A percentile compares a stretch with the other conserved stretches of the same genome.
Conservation (phyloP, 805 yeast species). For the Barnettozyma californica region DNA sequence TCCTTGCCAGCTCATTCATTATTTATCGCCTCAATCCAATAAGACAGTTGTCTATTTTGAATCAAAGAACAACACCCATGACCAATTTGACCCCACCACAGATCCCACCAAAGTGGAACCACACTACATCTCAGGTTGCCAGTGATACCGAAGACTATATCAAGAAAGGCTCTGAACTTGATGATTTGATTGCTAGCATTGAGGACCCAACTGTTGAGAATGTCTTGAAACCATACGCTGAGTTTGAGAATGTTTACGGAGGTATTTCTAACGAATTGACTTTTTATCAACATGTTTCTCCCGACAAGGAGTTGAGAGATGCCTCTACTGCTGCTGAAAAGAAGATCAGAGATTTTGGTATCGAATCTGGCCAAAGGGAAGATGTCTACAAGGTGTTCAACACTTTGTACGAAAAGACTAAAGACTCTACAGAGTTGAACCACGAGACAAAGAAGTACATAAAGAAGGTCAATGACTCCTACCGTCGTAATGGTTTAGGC, state of each 20-base stretch:
- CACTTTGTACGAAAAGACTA: constrained; percentile 39
- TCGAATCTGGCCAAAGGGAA: constrained; percentile 60
- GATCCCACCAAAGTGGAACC: constrained; percentile 49
- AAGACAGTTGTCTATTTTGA: neutral
- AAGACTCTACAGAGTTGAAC: constrained; percentile 31
- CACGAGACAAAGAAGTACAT: constrained; percentile 54
- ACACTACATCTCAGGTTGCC: constrained; percentile 46
- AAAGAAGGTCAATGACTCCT: constrained; percentile 51
- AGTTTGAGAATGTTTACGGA: constrained; percentile 43
- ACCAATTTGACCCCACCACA: constrained; percentile 19
- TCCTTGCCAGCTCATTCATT: neutral
- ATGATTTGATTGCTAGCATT: constrained; percentile 46
- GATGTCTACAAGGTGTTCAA: constrained; percentile 61
- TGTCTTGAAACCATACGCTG: constrained; percentile 48
- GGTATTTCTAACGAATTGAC: constrained; percentile 46
- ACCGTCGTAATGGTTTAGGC: constrained; percentile 64
- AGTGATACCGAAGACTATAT: constrained; percentile 40
- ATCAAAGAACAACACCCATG: constrained; percentile 8
- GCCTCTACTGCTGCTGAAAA: constrained; percentile 64
- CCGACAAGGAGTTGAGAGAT: constrained; percentile 59
- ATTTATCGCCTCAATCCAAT: neutral
- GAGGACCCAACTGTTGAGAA: constrained; percentile 47
- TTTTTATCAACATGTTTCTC: constrained; percentile 70
- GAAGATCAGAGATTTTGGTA: constrained; percentile 46
- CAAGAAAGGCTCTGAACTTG: constrained; percentile 36